A percentile compares a stretch with the other conserved stretches of the same genome.
Conservation (phyloP, 305 asterid species). For the Andrographis paniculata region DNA sequence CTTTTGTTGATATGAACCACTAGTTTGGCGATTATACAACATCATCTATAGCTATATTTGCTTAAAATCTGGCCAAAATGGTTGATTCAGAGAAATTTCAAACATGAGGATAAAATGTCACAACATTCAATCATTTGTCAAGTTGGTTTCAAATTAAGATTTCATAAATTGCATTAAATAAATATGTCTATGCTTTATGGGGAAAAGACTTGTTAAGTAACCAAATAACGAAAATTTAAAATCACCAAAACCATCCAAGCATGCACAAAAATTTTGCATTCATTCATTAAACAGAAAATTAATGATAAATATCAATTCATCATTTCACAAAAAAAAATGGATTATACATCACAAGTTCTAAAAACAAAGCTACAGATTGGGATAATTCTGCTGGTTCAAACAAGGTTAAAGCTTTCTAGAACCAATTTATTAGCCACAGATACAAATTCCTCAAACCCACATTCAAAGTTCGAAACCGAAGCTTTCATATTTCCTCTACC, state of each 20-base stretch:
- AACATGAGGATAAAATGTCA: too few species aligned
- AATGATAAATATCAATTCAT: not conserved
- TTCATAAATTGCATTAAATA: not conserved
- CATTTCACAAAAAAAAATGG: not conserved
- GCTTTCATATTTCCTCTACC: not conserved
- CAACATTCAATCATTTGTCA: too few species aligned
- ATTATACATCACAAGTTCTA: too few species aligned
- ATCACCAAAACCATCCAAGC: not conserved
- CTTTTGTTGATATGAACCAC: not conserved
- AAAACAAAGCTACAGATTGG: too few species aligned
- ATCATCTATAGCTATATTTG: not conserved
- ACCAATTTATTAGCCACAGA: not conserved
- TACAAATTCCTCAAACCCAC: slow-evolving; percentile 4
- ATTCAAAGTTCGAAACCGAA: not conserved
- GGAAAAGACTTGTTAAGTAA: not conserved
- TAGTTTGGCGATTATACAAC: not conserved
- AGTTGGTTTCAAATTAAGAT: too few species aligned
- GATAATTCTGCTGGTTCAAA: too few species aligned
- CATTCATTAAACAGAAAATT: not conserved
- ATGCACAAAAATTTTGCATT: not conserved
- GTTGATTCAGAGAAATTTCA: not conserved
- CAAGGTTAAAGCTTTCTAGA: too few species aligned
- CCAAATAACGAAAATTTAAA: not conserved
- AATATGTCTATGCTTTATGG: not conserved
- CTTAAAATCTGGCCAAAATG: not conserved